phyloP scores from a whole-genome alignment of 306 rosid species.

The Hylodesmum podocarpum region DNA sequence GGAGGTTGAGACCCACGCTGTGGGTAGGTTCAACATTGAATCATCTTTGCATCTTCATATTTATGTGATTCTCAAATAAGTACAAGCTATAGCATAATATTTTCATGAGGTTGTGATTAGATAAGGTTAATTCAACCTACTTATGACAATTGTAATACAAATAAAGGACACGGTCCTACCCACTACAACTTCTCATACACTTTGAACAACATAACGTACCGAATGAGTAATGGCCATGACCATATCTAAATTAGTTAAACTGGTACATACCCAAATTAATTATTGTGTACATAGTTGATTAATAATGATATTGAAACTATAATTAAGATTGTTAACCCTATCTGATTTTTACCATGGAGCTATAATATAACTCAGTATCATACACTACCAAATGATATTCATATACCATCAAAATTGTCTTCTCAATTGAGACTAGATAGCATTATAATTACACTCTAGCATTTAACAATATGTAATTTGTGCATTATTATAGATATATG shows the following conservation, averaged over 20 bases:
- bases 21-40: conserved; percentile 37
- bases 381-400: background rate
- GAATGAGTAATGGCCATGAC: background rate
- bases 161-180: conserved; percentile 22
- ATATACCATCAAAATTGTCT: background rate
- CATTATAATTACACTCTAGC: background rate
- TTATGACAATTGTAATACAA: conserved; percentile 13
- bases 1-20: conserved; percentile 32
- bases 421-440: background rate
- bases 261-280: background rate
- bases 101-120: conserved; percentile 3
- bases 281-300: background rate
- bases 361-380: background rate
- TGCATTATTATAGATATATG: background rate
- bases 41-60: conserved; percentile 22
- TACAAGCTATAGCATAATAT: background rate
- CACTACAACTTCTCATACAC: conserved; percentile 22
- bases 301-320: background rate
- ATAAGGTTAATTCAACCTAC: background rate
- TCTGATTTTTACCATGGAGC: background rate
- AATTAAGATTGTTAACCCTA: background rate
- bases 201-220: conserved; percentile 21
- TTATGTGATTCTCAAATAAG: conserved; percentile 13
- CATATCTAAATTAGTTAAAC: background rate
- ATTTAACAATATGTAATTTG: background rate